Evolutionary conservation across 2,329 filamentous ascomycete species (phyloP), one percentile per base, ranked within the genome.

Genomic region (Nakataea oryzae): DNA sequence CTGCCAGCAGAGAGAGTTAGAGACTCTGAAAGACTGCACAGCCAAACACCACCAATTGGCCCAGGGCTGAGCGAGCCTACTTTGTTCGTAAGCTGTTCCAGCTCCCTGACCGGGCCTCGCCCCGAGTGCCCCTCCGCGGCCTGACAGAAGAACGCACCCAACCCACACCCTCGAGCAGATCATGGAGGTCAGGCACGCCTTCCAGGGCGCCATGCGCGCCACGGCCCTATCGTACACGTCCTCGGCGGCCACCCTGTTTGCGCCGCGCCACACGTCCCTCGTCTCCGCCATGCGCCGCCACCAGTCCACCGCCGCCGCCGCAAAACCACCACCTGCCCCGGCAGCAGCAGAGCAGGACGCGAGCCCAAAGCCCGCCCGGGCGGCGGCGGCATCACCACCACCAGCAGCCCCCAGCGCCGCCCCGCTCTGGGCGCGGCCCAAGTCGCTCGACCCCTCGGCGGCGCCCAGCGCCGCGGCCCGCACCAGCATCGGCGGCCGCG

Each of bases 121-220:
- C n/a, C n/a, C n/a, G n/a, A n/a, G n/a, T n/a, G n/a, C n/a, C n/a
- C n/a, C n/a, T n/a, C n/a, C n/a, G n/a, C n/a, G n/a, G n/a, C n/a
- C 41, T 47, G 41, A 47, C 41, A n/a, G n/a, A 4, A 47, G 17
- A n/a, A 11, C 17, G 30, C 5, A 30, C 11, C 17, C 17, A 1
- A 30, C 11, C 17, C 17, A 1, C 41, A 2, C n/a, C 17, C 17
- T n/a, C 7, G 7, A 50, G 3, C 41, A 50, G 41, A 28, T 2
- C 3, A 61, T 58, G 55, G 60, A 61, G 54, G 54, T 34, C 34
- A 55, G 60, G 47, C 60, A 50, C 60, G 60, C 56, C 34, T 24
- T 58, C 60, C 60, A 57, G 50, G 41, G 32, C 55, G 60, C 50
- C 60, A n/a, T 61, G 28, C 60, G 60, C 32, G 14, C 34, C 27